These are phyloP conservation scores for Fusarium annulatum DNA, from an alignment of 2,329 filamentous ascomycete genomes.

Conservation along the genomic window DNA sequence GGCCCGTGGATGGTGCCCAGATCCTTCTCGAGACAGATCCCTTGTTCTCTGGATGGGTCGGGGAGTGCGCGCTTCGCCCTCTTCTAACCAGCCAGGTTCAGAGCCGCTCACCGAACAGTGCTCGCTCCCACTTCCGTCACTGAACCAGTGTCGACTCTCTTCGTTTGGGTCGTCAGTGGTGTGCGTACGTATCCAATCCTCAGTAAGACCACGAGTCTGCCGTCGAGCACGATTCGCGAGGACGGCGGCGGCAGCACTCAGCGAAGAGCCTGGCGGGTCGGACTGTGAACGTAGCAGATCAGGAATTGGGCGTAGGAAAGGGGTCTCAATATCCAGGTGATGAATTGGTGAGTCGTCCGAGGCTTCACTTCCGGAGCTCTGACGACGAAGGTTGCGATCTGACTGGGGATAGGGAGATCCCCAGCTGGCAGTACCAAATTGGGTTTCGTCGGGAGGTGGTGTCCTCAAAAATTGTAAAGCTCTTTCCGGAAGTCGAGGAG, in stretches of 20 bases:
- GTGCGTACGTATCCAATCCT: slow-evolving; percentile 89
- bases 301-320: slow-evolving; percentile 69
- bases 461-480: slow-evolving; percentile 66
- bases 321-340: slow-evolving; percentile 70
- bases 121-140: slow-evolving; percentile 77
- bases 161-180: slow-evolving; percentile 73
- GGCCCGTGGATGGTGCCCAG: slow-evolving; percentile 57
- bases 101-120: slow-evolving; percentile 79
- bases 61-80: slow-evolving; percentile 61
- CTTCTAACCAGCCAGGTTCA: slow-evolving; percentile 64
- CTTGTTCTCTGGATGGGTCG: slow-evolving; percentile 50
- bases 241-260: slow-evolving; percentile 69
- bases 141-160: slow-evolving; percentile 85
- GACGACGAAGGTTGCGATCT: slow-evolving; percentile 62
- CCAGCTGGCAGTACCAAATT: slow-evolving; percentile 82
- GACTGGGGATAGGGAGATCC: slow-evolving; percentile 87
- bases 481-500: slow-evolving; percentile 67
- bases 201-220: slow-evolving; percentile 73
- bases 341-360: slow-evolving; percentile 72
- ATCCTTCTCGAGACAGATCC: slow-evolving; percentile 43
- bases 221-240: slow-evolving; percentile 72
- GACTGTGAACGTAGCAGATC: slow-evolving; percentile 50
- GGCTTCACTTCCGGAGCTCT: slow-evolving; percentile 67
- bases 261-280: slow-evolving; percentile 44
- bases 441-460: slow-evolving; percentile 58